These are phyloP conservation scores for Sonneratia caseolaris DNA, from an alignment of 345 rosid genomes.

Conservation along the genomic window DNA sequence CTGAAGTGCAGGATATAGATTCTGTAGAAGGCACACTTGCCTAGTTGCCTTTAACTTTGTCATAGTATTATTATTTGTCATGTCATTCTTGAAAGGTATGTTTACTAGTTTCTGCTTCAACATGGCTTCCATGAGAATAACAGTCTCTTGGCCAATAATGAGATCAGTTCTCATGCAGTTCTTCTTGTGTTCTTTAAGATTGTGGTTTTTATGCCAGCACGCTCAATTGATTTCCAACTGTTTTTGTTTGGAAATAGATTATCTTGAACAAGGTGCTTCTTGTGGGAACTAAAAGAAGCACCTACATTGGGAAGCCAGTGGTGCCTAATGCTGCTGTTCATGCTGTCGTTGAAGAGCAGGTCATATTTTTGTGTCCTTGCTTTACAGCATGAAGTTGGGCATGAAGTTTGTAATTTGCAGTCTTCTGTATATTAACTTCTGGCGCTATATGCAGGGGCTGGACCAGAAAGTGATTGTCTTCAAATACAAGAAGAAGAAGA, in stretches of 20 bases:
- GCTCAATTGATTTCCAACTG: background rate
- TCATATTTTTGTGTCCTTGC: constrained; percentile 4
- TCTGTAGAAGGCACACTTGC: background rate
- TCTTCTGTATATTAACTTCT: background rate
- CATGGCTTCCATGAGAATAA: background rate
- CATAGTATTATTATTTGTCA: too few species aligned
- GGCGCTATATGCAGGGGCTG: constrained; percentile 52
- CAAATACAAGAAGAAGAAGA: constrained; percentile 93
- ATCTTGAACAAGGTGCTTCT: constrained; percentile 83
- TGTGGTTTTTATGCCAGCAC: background rate
- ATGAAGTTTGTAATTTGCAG: background rate
- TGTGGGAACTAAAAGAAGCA: constrained; percentile 77
- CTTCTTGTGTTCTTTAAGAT: background rate
- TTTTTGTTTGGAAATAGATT: constrained; percentile 26
- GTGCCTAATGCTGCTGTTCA: constrained; percentile 93
- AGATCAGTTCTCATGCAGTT: background rate
- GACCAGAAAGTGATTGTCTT: constrained; percentile 73
- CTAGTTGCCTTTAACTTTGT: background rate
- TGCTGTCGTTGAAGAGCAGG: constrained; percentile 94
- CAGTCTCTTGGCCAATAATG: background rate
- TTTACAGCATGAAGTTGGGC: background rate
- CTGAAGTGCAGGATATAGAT: too few species aligned
- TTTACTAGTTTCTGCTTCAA: background rate
- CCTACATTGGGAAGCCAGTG: constrained; percentile 82
- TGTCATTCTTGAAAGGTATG: background rate